These are phyloP conservation scores for Suillus fuscotomentosus DNA, from an alignment of 768 basidiomycete species.

Conservation along the genomic window DNA sequence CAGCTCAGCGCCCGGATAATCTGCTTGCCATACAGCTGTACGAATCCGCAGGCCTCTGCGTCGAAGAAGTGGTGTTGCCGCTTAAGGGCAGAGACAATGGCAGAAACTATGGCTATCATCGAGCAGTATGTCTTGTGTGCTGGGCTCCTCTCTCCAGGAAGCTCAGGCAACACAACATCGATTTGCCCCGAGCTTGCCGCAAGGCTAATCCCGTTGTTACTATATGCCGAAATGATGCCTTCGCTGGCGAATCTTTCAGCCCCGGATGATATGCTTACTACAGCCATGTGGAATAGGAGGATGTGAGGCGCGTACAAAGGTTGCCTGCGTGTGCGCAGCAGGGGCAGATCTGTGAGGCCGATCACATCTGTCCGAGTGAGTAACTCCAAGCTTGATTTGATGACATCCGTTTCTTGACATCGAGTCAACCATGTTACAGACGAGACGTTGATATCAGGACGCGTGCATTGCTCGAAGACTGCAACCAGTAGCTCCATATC, in stretches of 20 bases:
- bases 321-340: conserved; percentile 60
- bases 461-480: conserved; percentile 80
- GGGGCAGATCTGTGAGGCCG: conserved; percentile 63
- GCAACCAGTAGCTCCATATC: conserved; percentile 82
- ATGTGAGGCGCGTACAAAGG: conserved; percentile 76
- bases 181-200: conserved; percentile 77
- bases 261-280: conserved; percentile 71
- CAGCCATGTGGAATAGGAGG: conserved; percentile 82
- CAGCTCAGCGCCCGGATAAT: conserved; percentile 75
- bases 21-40: conserved; percentile 83
- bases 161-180: conserved; percentile 61
- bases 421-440: conserved; percentile 75
- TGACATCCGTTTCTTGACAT: conserved; percentile 79
- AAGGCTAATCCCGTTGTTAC: conserved; percentile 74
- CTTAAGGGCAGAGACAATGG: conserved; percentile 62
- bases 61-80: conserved; percentile 77
- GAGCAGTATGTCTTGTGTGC: conserved; percentile 81
- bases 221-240: conserved; percentile 78
- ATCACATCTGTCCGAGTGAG: conserved; percentile 66
- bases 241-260: conserved; percentile 87
- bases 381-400: conserved; percentile 72
- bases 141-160: conserved; percentile 75
- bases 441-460: conserved; percentile 63
- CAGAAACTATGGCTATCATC: conserved; percentile 79
- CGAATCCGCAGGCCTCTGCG: conserved; percentile 80